Conservation (phyloP, 2,329 filamentous ascomycete genomes). For the Calycina herbarum region DNA sequence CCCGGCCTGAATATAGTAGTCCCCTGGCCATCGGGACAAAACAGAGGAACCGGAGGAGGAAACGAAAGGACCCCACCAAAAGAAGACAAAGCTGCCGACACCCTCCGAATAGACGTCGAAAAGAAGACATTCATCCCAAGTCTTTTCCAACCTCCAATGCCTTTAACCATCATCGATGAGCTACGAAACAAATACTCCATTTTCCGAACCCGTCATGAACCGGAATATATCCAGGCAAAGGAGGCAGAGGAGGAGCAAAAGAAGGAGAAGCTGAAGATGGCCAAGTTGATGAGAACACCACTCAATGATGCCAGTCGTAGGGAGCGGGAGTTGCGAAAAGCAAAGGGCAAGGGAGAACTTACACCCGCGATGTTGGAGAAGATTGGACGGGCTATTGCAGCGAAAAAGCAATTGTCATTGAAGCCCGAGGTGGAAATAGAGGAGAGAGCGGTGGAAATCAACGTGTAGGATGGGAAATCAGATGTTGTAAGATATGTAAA, state of each 20-base stretch:
- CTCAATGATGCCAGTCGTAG: constrained; percentile 35
- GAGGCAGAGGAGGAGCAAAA: constrained; percentile 55
- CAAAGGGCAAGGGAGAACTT: constrained; percentile 32
- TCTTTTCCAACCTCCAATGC: constrained; percentile 76
- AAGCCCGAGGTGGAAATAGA: constrained; percentile 19
- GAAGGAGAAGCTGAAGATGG: constrained; percentile 35
- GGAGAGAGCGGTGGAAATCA: constrained; percentile 10
- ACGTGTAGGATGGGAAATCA: constrained; percentile 17
- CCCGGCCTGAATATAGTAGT: constrained; percentile 71
- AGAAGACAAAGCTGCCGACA: constrained; percentile 65
- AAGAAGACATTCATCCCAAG: constrained; percentile 75
- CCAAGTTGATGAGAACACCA: constrained; percentile 36
- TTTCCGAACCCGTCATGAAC: constrained; percentile 79
- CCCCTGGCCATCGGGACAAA: constrained; percentile 62
- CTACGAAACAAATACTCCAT: constrained; percentile 78
- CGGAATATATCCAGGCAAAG: constrained; percentile 68
- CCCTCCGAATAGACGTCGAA: constrained; percentile 73
- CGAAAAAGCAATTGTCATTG: constrained; percentile 26
- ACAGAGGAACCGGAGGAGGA: neutral
- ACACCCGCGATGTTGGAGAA: constrained; percentile 35
- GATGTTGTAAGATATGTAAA: constrained; percentile 35
- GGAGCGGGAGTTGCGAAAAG: constrained; percentile 31
- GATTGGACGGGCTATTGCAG: constrained; percentile 37
- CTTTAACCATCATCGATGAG: constrained; percentile 76
- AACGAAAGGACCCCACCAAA: constrained; percentile 40